Percentiles rank a stretch among this genome's conserved stretches.
phyloP scores from a whole-genome alignment of 208 protist genomes.

The Leishmania mexicana region DNA sequence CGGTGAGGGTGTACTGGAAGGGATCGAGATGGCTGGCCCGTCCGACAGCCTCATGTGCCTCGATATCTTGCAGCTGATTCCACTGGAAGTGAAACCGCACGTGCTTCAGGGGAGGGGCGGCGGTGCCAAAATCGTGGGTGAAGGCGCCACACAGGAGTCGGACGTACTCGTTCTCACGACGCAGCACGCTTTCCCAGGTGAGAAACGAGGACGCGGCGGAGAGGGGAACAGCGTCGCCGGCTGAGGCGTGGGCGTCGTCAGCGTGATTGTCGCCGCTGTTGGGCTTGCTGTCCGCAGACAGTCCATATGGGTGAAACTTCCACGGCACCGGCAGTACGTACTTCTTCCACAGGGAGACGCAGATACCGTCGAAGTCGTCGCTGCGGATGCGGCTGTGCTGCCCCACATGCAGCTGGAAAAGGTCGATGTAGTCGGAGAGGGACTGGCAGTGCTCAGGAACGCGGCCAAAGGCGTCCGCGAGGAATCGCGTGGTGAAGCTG shows the following conservation, averaged over 20 bases:
- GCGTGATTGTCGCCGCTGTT: background rate
- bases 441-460: conserved; percentile 42
- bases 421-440: conserved; percentile 63
- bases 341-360: conserved; percentile 62
- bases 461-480: conserved; percentile 40
- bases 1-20: conserved; percentile 22
- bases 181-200: conserved; percentile 59
- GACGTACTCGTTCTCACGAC: conserved; percentile 57
- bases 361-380: conserved; percentile 65
- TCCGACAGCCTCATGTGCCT: conserved; percentile 44
- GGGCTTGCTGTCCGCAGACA: background rate
- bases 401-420: conserved; percentile 79
- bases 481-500: conserved; percentile 53
- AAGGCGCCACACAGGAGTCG: conserved; percentile 37
- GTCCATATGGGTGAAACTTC: conserved; percentile 42
- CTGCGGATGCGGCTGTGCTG: conserved; percentile 60
- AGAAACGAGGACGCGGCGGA: background rate
- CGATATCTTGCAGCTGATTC: conserved; percentile 71
- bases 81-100: conserved; percentile 68
- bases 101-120: conserved; percentile 48
- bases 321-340: conserved; percentile 60
- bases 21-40: conserved; percentile 30
- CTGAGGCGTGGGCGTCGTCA: background rate
- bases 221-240: background rate
- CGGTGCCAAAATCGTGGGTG: conserved; percentile 67